A percentile compares a stretch with the other conserved stretches of the same genome.
These are phyloP conservation scores for Nitzschia putrida DNA, from an alignment of 108 stramenopile genomes.

Conservation along the genomic window DNA sequence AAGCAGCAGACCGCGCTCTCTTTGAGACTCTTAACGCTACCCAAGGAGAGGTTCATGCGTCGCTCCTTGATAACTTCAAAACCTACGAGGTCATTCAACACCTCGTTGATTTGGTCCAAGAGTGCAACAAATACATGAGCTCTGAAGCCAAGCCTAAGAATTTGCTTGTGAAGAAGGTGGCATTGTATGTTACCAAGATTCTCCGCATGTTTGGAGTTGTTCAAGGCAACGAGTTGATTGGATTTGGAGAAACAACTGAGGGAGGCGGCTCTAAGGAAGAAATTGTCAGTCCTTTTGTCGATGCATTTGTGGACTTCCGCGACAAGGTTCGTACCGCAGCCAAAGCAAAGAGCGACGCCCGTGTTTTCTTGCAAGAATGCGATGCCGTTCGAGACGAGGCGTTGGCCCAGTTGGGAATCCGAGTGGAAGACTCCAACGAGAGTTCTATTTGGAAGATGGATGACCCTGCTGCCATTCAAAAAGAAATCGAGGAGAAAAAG, in stretches of 20 bases:
- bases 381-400: conserved; percentile 91
- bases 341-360: conserved; percentile 48
- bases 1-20: conserved; percentile 53
- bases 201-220: conserved; percentile 89
- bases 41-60: conserved; percentile 66
- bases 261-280: conserved; percentile 54
- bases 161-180: conserved; percentile 78
- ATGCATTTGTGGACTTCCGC: conserved; percentile 87
- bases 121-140: conserved; percentile 79
- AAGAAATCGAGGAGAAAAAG: conserved; percentile 75
- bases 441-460: conserved; percentile 88
- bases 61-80: conserved; percentile 94
- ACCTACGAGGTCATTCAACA: conserved; percentile 79
- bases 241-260: conserved; percentile 59
- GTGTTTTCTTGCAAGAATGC: conserved; percentile 68
- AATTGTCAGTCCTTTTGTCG: conserved; percentile 67
- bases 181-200: conserved; percentile 84
- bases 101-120: conserved; percentile 78
- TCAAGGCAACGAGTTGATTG: conserved; percentile 74
- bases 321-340: conserved; percentile 67
- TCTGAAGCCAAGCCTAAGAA: conserved; percentile 48
- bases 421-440: conserved; percentile 89
- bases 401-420: conserved; percentile 86
- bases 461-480: conserved; percentile 79
- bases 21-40: conserved; percentile 46